These are phyloP conservation scores for Microdochium paspali DNA, from an alignment of 2,329 filamentous ascomycete species.

Conservation along the genomic window DNA sequence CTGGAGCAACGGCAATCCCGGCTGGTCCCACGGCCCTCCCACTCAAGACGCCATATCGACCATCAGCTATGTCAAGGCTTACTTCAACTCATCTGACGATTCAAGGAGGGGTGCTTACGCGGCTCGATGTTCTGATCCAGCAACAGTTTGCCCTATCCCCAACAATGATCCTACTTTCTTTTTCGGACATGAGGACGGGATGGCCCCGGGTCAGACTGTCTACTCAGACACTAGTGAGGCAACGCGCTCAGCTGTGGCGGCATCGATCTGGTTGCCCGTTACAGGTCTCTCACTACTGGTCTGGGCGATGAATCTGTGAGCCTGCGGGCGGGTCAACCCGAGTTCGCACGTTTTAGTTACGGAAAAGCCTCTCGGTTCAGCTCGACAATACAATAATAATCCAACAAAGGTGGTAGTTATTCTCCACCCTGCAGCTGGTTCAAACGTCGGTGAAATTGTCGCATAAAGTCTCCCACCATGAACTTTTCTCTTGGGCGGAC, in stretches of 20 bases:
- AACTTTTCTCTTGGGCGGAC: too few relatives aligned
- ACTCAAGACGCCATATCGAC: slow-evolving; percentile 49
- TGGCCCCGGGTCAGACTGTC: slow-evolving; percentile 37
- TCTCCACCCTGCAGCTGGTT: too few relatives aligned
- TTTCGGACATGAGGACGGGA: slow-evolving; percentile 35
- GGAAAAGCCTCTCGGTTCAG: too few relatives aligned
- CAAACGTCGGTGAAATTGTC: too few relatives aligned
- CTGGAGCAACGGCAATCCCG: slow-evolving; percentile 66
- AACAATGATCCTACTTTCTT: slow-evolving; percentile 35
- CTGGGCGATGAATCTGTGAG: neutral
- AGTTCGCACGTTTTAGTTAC: too few relatives aligned
- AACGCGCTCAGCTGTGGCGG: neutral
- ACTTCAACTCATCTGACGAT: slow-evolving; percentile 61
- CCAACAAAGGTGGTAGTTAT: too few relatives aligned
- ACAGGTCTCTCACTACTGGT: slow-evolving; percentile 1
- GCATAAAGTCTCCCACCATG: too few relatives aligned
- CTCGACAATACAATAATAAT: too few relatives aligned
- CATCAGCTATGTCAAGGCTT: slow-evolving; percentile 64
- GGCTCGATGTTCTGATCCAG: slow-evolving; percentile 29
- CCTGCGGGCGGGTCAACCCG: too few relatives aligned
- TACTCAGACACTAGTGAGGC: slow-evolving; percentile 13
- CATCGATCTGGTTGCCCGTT: slow-evolving; percentile 4
- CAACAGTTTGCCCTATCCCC: slow-evolving; percentile 40
- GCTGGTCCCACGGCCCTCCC: slow-evolving; percentile 67
- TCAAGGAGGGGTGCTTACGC: slow-evolving; percentile 27